A percentile compares a stretch with the other conserved stretches of the same genome.
Conservation (phyloP, 345 rosid genomes). For the Lenwebbia sp. region DNA sequence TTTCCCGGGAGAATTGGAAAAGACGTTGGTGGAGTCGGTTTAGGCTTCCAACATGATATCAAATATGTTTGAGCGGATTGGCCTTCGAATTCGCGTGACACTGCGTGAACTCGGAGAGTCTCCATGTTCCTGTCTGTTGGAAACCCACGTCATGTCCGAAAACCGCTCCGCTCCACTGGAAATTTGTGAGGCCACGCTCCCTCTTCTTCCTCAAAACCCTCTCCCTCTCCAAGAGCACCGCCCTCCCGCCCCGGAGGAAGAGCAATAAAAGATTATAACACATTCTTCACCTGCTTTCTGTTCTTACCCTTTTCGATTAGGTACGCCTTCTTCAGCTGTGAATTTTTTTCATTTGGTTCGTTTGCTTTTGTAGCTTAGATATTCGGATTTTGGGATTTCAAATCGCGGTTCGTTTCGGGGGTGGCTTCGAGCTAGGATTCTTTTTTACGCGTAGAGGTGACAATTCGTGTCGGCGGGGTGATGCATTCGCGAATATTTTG, state of each 20-base stretch:
- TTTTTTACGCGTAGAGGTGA: not conserved
- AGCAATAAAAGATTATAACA: not conserved
- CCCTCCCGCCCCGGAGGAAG: not conserved
- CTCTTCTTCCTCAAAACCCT: not conserved
- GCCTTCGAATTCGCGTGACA: not conserved
- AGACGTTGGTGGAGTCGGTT: not conserved
- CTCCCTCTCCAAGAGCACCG: not conserved
- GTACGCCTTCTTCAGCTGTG: not conserved
- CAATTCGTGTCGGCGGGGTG: not conserved
- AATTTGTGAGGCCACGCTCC: not conserved
- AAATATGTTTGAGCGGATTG: not conserved
- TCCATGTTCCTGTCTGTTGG: not conserved
- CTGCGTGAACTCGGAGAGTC: not conserved
- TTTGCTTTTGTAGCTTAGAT: not conserved
- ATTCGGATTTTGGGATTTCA: not conserved
- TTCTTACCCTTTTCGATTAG: not conserved
- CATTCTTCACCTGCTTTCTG: not conserved
- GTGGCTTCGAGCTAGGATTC: not conserved
- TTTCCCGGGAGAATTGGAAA: slow-evolving; percentile 1
- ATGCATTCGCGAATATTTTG: not conserved
- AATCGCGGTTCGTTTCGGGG: not conserved
- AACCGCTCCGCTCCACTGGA: not conserved
- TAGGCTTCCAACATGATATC: not conserved
- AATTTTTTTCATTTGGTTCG: not conserved
- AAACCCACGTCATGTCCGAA: not conserved